These are phyloP conservation scores for Fagopyrum tataricum DNA, from an alignment of 148 eudicot species.

Conservation along the genomic window DNA sequence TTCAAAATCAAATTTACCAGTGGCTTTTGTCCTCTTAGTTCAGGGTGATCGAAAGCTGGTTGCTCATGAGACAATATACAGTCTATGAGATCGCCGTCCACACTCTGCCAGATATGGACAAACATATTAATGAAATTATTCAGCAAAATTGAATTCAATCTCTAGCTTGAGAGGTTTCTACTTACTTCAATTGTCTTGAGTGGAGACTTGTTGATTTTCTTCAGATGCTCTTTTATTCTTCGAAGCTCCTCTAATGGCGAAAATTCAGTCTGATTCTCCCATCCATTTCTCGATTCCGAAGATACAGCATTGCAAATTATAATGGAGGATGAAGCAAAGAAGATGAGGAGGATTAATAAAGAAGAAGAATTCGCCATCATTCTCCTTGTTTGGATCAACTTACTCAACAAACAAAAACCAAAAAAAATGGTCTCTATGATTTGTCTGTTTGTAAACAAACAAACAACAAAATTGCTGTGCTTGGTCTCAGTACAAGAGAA, in stretches of 20 bases:
- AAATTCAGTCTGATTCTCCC: constrained; percentile 9
- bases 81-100: constrained; percentile 89
- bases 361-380: constrained; percentile 8
- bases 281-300: neutral
- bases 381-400: neutral
- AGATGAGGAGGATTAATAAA: neutral
- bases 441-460: neutral
- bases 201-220: constrained; percentile 73
- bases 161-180: too few species aligned
- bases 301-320: constrained; percentile 1
- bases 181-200: constrained; percentile 70
- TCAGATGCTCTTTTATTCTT: constrained; percentile 51
- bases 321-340: neutral
- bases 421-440: too few species aligned
- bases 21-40: constrained; percentile 64
- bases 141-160: neutral
- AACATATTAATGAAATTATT: neutral
- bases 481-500: too few species aligned
- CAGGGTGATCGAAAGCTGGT: constrained; percentile 89
- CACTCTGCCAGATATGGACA: constrained; percentile 39
- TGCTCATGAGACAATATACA: constrained; percentile 69
- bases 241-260: constrained; percentile 33
- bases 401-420: too few species aligned
- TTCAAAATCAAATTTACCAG: constrained; percentile 30
- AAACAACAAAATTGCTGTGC: neutral